These are phyloP conservation scores for Saxispiralis lemnorum DNA, from an alignment of 495 filamentous ascomycete species.

Conservation along the genomic window DNA sequence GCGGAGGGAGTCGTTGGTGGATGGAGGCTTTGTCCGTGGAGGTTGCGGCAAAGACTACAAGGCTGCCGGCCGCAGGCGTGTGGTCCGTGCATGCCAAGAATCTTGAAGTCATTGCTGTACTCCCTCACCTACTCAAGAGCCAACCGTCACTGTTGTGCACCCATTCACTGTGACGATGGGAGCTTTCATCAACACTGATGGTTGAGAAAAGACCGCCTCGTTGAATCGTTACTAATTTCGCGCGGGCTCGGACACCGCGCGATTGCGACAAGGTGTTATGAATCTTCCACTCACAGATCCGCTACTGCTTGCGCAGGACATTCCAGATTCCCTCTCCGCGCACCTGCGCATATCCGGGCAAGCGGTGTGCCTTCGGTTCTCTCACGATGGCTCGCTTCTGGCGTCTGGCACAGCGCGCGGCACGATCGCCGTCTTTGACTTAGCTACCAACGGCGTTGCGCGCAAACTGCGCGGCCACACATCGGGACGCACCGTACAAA, in stretches of 20 bases:
- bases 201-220: no score
- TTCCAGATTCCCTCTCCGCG: slow-evolving; percentile 73
- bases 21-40: background rate
- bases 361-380: slow-evolving; percentile 67
- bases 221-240: no score
- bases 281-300: slow-evolving; percentile 67
- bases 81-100: background rate
- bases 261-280: slow-evolving; percentile 28
- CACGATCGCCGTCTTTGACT: slow-evolving; percentile 85
- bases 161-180: no score
- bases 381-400: slow-evolving; percentile 79
- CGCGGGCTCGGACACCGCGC: no score
- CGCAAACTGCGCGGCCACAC: slow-evolving; percentile 85
- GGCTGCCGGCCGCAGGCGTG: background rate
- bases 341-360: slow-evolving; percentile 56
- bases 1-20: background rate
- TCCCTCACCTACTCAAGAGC: no score
- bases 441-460: slow-evolving; percentile 89
- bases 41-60: background rate
- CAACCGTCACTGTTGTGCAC: no score
- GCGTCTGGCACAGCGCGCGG: slow-evolving; percentile 87
- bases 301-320: slow-evolving; percentile 80
- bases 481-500: slow-evolving; percentile 14
- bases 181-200: no score
- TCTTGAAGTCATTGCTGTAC: no score